Base-by-base conservation (phyloP, 768 basidiomycete species). In the Boletus tomentosulus region DNA sequence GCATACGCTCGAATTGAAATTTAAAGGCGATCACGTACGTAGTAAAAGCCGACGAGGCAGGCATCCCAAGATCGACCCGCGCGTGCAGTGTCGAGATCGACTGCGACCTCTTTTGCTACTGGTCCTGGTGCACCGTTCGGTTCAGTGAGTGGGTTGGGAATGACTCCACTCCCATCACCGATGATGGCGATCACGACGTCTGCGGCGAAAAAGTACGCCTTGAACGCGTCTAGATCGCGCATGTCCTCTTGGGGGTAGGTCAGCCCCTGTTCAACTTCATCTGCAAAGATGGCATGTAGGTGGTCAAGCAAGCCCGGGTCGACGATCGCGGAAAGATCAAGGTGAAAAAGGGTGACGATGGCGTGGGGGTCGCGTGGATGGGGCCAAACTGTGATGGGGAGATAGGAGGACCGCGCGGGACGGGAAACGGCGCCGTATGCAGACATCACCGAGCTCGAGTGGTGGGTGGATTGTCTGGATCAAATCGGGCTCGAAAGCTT, bases 221-320 rank as follows among this genome's bases (percentile, higher is more conserved):
- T 79, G 70, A 93, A 97, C 3, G 76, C 71, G 31, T 78, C 70
- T 24, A 76, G 74, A 6, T 74, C 71, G 49, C 77, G 73, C 16
- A 78, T 72, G 38, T 77, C 78, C 69, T 92, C 89, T 70, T 95
- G 93, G 0, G 93, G 92, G 69, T 95, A 96, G 8, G 93, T 92
- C 57, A 74, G 62, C 1, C 94, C 94, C 44, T 80, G 80, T 52
- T 84, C 85, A 12, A 96, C 75, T 61, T 88, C 90, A 49, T 76
- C 74, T n/a, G 82, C 79, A 68, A 96, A 95, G 25, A 83, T 73
- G 31, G 54, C 37, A 57, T 78, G 77, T 16, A 91, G 77, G 62
- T 85, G 79, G 22, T 83, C 76, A 51, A 89, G 63, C 37, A 92
- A 71, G 25, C 81, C 85, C 3, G 75, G 64, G 22, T 48, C 42